Evolutionary conservation across 129 eudicot species (phyloP).

Genomic region (Daucus carota): DH1_v3.0 NC_030381.2:36307501-36308000

Average conservation of each 20-base stretch:
- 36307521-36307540: background rate
- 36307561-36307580: background rate
- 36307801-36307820: background rate
- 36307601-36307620: background rate
- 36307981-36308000: constrained; percentile 58
- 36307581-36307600: background rate
- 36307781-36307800: background rate
- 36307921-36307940: constrained; percentile 86
- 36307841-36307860: constrained; percentile 52
- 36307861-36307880: constrained; percentile 89
- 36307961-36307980: constrained; percentile 90
- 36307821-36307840: background rate
- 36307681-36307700: background rate
- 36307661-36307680: background rate
- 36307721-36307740: background rate
- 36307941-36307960: constrained; percentile 69
- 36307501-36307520: background rate
- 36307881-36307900: constrained; percentile 73
- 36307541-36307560: background rate
- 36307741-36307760: background rate
- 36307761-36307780: background rate
- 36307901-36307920: constrained; percentile 86
- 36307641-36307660: background rate
- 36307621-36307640: background rate
- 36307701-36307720: background rate